phyloP scores from a whole-genome alignment of 1,284 basidiomycete species.

The Sporisorium scitamineum region DNA sequence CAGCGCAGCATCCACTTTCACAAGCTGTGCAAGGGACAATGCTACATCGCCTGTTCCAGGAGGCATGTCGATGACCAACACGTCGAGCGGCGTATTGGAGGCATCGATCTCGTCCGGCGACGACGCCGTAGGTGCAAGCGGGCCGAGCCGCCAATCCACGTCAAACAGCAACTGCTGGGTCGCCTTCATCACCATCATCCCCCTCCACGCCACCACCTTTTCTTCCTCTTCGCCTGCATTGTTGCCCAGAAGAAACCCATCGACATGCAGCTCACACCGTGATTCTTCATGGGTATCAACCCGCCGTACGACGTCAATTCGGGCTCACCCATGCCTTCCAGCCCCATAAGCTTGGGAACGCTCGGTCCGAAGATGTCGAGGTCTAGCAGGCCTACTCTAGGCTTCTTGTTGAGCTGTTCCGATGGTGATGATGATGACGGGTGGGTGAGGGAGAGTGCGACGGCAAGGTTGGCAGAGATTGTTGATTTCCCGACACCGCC shows the following conservation, averaged over 20 bases:
- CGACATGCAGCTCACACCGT: constrained; percentile 93
- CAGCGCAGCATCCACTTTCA: constrained; percentile 70
- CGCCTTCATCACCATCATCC: constrained; percentile 98
- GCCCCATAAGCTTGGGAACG: constrained; percentile 92
- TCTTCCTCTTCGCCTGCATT: constrained; percentile 19
- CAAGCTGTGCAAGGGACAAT: constrained; percentile 89
- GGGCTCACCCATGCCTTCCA: constrained; percentile 84
- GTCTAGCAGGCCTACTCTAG: constrained; percentile 86
- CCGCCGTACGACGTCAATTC: constrained; percentile 77
- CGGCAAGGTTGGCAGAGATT: constrained; percentile 87
- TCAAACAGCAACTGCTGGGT: constrained; percentile 96
- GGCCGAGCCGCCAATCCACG: constrained; percentile 81
- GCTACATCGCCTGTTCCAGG: constrained; percentile 97
- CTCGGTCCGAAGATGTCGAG: constrained; percentile 97
- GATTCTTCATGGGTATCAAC: constrained; percentile 85
- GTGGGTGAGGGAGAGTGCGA: constrained; percentile 73
- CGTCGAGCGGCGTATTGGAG: constrained; percentile 74
- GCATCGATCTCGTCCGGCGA: constrained; percentile 7
- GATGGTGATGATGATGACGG: neutral
- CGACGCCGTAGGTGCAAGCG: constrained; percentile 14
- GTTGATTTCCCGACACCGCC: constrained; percentile 98
- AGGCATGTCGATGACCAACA: constrained; percentile 94
- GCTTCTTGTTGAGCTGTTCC: constrained; percentile 20
- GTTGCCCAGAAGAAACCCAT: constrained; percentile 80
- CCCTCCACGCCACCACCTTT: constrained; percentile 85